Conservation (phyloP, 1,284 basidiomycete genomes). For the Ustilago vetiveriae region DNA sequence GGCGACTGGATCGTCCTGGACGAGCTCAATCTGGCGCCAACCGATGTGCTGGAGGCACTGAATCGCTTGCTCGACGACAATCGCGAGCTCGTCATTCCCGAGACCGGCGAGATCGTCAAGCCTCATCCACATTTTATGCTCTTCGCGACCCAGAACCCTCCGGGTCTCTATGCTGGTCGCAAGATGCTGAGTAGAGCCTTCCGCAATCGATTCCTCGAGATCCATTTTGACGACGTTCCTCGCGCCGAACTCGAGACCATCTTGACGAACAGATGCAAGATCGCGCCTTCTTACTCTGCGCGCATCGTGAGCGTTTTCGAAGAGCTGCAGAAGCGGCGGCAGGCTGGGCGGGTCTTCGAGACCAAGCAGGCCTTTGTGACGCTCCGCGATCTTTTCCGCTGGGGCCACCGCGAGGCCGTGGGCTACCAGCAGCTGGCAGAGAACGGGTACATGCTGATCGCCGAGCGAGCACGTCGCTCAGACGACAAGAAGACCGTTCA, state of each 20-base stretch:
- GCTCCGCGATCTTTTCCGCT: conserved; percentile 94
- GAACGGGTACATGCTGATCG: conserved; percentile 97
- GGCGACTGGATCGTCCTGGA: conserved; percentile 99
- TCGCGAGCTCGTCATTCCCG: conserved; percentile 92
- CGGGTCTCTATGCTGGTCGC: conserved; percentile 94
- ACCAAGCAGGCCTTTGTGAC: conserved; percentile 97
- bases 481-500: conserved; percentile 91
- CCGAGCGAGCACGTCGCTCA: conserved; percentile 83
- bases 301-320: conserved; percentile 91
- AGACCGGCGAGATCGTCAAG: conserved; percentile 91
- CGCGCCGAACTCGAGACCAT: conserved; percentile 93
- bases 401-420: conserved; percentile 86
- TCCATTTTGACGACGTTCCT: conserved; percentile 97
- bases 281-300: conserved; percentile 76
- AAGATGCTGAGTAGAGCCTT: conserved; percentile 96
- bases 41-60: conserved; percentile 95
- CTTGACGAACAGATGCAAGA: conserved; percentile 60
- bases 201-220: conserved; percentile 97
- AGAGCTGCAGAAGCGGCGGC: conserved; percentile 90
- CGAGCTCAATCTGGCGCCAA: conserved; percentile 96
- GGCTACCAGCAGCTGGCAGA: conserved; percentile 92
- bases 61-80: conserved; percentile 98
- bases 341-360: conserved; percentile 92
- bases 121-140: conserved; percentile 98
- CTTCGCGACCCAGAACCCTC: conserved; percentile 98